Conservation (phyloP, 1,284 basidiomycete genomes). For the Sporisorium exsertum region DNA sequence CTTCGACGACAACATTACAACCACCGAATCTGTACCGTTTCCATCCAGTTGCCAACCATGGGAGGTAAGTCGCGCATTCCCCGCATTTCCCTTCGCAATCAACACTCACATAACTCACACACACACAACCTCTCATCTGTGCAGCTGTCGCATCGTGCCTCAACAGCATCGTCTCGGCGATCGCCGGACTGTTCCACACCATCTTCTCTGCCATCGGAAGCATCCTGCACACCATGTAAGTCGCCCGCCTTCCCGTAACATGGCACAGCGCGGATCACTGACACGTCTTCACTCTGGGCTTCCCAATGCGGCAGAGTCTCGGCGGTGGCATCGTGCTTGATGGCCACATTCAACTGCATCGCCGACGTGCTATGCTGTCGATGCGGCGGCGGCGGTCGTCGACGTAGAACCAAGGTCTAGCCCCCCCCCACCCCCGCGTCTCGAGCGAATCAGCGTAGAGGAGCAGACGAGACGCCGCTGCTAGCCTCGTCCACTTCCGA, state of each 20-base stretch:
- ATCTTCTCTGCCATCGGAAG: slow-evolving; percentile 53
- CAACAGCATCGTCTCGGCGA: slow-evolving; percentile 47
- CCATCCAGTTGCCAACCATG: neutral
- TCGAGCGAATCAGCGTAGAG: no score
- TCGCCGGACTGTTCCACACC: slow-evolving; percentile 47
- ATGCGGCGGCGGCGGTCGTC: slow-evolving; percentile 45
- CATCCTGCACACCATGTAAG: slow-evolving; percentile 56
- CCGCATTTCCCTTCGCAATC: no score
- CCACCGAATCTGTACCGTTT: no score
- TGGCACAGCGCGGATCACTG: neutral
- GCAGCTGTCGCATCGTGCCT: slow-evolving; percentile 56
- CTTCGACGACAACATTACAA: neutral
- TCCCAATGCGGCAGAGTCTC: no score
- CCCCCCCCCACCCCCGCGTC: no score
- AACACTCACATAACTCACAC: neutral
- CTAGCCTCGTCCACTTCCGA: no score
- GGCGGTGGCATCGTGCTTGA: slow-evolving; percentile 41
- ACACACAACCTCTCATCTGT: neutral
- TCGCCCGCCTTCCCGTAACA: neutral
- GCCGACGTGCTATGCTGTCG: slow-evolving; percentile 59
- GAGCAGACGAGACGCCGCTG: no score
- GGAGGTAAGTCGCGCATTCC: neutral
- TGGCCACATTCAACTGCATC: slow-evolving; percentile 58
- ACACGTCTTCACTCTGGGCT: neutral
- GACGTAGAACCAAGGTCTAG: slow-evolving; percentile 32